Percentiles rank a stretch among this genome's conserved stretches.
These are phyloP conservation scores for Cyclotella kingstonii DNA, from an alignment of 108 stramenopile genomes.

Conservation along the genomic window DNA sequence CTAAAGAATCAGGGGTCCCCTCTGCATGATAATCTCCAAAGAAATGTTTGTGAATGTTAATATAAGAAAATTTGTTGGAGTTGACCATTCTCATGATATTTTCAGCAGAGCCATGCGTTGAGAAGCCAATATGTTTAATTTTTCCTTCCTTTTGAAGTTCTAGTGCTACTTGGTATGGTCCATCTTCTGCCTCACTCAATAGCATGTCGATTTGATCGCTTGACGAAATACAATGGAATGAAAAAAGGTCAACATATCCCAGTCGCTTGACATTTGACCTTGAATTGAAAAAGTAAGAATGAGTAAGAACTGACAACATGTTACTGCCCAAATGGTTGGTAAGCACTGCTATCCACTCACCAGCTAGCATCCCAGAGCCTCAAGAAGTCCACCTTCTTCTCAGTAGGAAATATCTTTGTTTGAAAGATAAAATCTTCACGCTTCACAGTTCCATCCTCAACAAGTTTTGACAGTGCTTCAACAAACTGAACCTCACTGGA, in stretches of 20 bases:
- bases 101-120: conserved; percentile 69
- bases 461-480: conserved; percentile 44
- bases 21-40: conserved; percentile 69
- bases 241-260: conserved; percentile 68
- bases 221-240: conserved; percentile 57
- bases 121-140: conserved; percentile 71
- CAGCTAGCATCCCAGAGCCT: conserved; percentile 53
- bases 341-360: too few relatives aligned
- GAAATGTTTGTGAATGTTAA: conserved; percentile 77
- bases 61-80: conserved; percentile 59
- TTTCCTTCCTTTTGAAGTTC: conserved; percentile 48
- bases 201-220: conserved; percentile 37
- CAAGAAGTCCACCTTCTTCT: conserved; percentile 42
- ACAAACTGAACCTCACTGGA: conserved; percentile 58
- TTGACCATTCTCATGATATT: conserved; percentile 61
- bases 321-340: too few relatives aligned
- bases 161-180: conserved; percentile 35
- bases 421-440: conserved; percentile 71
- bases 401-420: conserved; percentile 56
- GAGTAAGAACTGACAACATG: background rate
- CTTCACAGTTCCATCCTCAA: conserved; percentile 45
- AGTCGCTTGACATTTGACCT: conserved; percentile 38
- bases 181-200: conserved; percentile 41
- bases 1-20: conserved; percentile 47
- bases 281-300: background rate